These are phyloP conservation scores for Candida freyschussii DNA, from an alignment of 1,139 yeast genomes.

Conservation along the genomic window DNA sequence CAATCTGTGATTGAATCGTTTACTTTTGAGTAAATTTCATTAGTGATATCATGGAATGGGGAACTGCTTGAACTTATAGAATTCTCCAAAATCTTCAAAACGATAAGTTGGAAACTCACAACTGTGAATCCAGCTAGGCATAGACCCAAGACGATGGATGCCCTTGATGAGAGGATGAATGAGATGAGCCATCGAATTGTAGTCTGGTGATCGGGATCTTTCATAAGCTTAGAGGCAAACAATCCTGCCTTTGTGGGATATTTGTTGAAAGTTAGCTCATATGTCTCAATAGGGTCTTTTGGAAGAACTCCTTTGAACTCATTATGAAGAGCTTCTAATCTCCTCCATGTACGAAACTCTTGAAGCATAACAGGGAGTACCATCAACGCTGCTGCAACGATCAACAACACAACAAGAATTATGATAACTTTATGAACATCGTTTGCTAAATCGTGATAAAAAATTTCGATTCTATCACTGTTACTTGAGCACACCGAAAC, in stretches of 20 bases:
- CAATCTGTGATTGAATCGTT: constrained; percentile 32
- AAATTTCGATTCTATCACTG: constrained; percentile 27
- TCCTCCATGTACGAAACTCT: constrained; percentile 49
- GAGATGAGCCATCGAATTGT: constrained; percentile 43
- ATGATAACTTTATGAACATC: constrained; percentile 33
- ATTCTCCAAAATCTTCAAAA: constrained; percentile 30
- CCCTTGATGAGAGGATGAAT: constrained; percentile 45
- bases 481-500: constrained; percentile 25
- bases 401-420: constrained; percentile 37
- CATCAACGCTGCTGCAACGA: constrained; percentile 34
- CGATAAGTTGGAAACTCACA: constrained; percentile 42
- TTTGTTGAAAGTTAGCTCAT: constrained; percentile 29
- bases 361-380: constrained; percentile 39
- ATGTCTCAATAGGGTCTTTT: constrained; percentile 27
- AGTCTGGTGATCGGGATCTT: constrained; percentile 13
- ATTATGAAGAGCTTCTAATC: constrained; percentile 29
- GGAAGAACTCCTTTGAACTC: neutral
- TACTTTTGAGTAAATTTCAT: constrained; percentile 3
- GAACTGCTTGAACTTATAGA: constrained; percentile 15
- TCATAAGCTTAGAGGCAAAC: constrained; percentile 9
- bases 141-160: constrained; percentile 40
- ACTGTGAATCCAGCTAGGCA: constrained; percentile 46
- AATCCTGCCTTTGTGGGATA: constrained; percentile 22
- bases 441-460: constrained; percentile 30
- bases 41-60: constrained; percentile 14